Evolutionary conservation across 352 stramenopile species (phyloP), one percentile per base, ranked within the genome.

Genomic region (Phytopythium boreale): DNA sequence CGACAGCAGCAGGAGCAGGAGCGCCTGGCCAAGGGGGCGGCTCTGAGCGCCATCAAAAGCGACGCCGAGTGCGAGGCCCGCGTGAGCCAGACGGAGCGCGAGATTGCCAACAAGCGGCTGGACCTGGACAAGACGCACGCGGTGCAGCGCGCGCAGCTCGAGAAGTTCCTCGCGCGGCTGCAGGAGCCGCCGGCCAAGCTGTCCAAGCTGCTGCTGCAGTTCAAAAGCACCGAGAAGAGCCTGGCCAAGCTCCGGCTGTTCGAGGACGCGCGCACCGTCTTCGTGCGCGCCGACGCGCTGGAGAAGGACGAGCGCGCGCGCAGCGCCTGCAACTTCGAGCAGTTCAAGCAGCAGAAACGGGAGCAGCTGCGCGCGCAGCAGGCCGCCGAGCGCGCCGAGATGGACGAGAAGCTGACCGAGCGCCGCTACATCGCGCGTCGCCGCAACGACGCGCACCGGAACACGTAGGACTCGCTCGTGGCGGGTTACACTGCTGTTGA

Each of bases 201-300:
- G 52, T 90, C 84, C 17, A 88, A 70, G n/a, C 37, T 88, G 19
- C 53, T 93, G 20, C 72, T 93, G 15, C 82, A 93, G 49, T 66
- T 91, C 9, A 88, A 90, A 50, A 80, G 87, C 52, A 90, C 84
- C 11, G 82, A 93, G 60, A 82, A 81, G 56, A 90, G 79, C 52
- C 51, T 93, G 57, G 67, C 84, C 1, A 71, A 69, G 1, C 61
- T 93, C 10, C 74, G 76, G 29, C 69, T 91, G 31, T 93, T 90
- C 56, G 84, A 93, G 61, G 82, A 93, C 47, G 84, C 84, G 17
- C 86, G 86, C 56, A 93, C 80, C 43, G 84, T 93, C 10, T 93
- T 80, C 56, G 52, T 71, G 4, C 74, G 79, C 49, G 73, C 74
- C 0, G 76, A 84, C n/a, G 67, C 67, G 3, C 88, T 93, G 70